A percentile compares a stretch with the other conserved stretches of the same genome.
Conservation (phyloP, 176 grass and related monocot species). For the Paspalum notatum region DNA sequence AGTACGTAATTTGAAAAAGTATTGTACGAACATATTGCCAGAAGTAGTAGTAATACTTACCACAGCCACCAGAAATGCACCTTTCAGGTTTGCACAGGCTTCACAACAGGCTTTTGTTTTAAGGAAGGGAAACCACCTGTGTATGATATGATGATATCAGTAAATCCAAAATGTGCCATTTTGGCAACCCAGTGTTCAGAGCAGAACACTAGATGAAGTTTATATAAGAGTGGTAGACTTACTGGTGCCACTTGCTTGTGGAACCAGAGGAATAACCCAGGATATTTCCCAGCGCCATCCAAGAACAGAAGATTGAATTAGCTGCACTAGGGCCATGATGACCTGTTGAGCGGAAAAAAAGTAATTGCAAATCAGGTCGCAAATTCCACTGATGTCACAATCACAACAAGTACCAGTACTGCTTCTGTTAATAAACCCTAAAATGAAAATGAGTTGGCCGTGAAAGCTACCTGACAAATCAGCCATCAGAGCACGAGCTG, state of each 20-base stretch:
- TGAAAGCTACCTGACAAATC: constrained; percentile 71
- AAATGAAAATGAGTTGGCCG: neutral
- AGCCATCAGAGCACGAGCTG: constrained; percentile 87
- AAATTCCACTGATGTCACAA: constrained; percentile 11
- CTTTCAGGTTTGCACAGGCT: constrained; percentile 89
- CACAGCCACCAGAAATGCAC: constrained; percentile 87
- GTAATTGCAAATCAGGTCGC: constrained; percentile 9
- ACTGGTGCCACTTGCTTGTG: constrained; percentile 77
- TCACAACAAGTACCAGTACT: neutral
- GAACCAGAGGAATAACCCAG: constrained; percentile 92
- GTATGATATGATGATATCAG: neutral
- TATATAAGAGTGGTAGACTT: constrained; percentile 2
- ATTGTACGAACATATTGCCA: neutral
- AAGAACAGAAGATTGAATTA: constrained; percentile 92
- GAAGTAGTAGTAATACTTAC: constrained; percentile 35
- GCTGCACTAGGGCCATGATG: constrained; percentile 71
- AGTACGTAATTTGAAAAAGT: neutral
- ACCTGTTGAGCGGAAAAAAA: constrained; percentile 39
- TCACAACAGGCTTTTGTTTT: constrained; percentile 78
- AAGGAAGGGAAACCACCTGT: constrained; percentile 92
- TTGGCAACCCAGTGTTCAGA: neutral
- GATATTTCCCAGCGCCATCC: constrained; percentile 98
- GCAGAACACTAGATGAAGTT: neutral
- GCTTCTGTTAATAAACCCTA: neutral
- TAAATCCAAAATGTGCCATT: neutral